Conservation (phyloP, 441 rosid genomes). For the Eruca vesicaria region DNA sequence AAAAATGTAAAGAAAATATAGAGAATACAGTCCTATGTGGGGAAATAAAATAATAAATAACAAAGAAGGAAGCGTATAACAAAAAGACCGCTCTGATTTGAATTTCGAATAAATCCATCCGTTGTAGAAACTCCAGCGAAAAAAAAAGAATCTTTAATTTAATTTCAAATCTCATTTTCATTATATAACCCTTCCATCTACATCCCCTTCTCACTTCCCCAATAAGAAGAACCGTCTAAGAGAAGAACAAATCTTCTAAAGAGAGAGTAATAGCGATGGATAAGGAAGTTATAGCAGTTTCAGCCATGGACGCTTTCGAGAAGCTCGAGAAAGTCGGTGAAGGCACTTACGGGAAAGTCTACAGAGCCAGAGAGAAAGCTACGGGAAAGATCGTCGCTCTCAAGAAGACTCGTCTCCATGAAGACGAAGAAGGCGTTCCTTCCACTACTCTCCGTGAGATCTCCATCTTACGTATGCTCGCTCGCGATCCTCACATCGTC, state of each 20-base stretch:
- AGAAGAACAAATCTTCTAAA: constrained; percentile 9
- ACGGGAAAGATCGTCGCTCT: constrained; percentile 87
- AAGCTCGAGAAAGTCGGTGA: constrained; percentile 96
- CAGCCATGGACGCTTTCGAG: constrained; percentile 86
- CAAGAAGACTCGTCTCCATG: constrained; percentile 93
- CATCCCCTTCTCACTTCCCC: not conserved
- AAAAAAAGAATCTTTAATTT: not conserved
- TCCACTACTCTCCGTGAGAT: constrained; percentile 95
- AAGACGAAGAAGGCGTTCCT: constrained; percentile 96
- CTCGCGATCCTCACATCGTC: constrained; percentile 84
- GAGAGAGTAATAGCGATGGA: constrained; percentile 41
- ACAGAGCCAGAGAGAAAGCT: constrained; percentile 84
- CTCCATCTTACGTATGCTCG: constrained; percentile 96
- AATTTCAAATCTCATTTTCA: not conserved
- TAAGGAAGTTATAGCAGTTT: constrained; percentile 35
- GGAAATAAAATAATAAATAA: too few relatives aligned
- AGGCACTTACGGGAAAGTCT: constrained; percentile 93
- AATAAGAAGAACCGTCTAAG: constrained; percentile 5
- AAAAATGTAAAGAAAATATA: too few relatives aligned
- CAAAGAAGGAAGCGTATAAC: not conserved
- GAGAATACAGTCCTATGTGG: too few relatives aligned
- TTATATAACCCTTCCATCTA: not conserved
- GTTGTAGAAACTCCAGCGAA: constrained; percentile 7
- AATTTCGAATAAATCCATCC: constrained; percentile 27
- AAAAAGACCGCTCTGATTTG: constrained; percentile 24